These are phyloP conservation scores for Cadophora luteo-olivacea DNA, from an alignment of 2,329 filamentous ascomycete species.

Conservation along the genomic window DNA sequence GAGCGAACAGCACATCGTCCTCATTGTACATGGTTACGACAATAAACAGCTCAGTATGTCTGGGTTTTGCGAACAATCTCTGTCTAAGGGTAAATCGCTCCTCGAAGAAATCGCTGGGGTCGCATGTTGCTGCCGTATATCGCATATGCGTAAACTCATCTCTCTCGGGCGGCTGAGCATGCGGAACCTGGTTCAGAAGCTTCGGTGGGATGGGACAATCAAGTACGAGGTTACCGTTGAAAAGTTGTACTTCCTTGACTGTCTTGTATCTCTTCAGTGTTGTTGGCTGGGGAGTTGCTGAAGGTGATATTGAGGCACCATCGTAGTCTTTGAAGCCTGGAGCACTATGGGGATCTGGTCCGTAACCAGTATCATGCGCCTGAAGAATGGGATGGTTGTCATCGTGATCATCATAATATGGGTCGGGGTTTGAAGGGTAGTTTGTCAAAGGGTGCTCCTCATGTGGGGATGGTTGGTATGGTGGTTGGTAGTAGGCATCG, in stretches of 20 bases:
- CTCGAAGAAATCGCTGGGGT: constrained; percentile 85
- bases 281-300: constrained; percentile 58
- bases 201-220: constrained; percentile 94
- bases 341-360: constrained; percentile 60
- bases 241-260: constrained; percentile 96
- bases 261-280: constrained; percentile 93
- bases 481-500: constrained; percentile 83
- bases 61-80: constrained; percentile 87
- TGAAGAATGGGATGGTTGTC: constrained; percentile 81
- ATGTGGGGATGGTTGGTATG: constrained; percentile 69
- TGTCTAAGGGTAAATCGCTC: constrained; percentile 92
- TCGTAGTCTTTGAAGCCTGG: constrained; percentile 53
- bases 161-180: constrained; percentile 67
- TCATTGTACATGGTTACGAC: constrained; percentile 99
- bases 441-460: constrained; percentile 43
- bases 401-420: constrained; percentile 63
- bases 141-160: constrained; percentile 93
- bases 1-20: constrained; percentile 92
- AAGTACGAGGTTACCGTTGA: constrained; percentile 94
- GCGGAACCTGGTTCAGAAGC: constrained; percentile 65
- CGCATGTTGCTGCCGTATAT: constrained; percentile 93
- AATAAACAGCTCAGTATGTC: constrained; percentile 95
- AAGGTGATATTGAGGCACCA: constrained; percentile 48
- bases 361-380: constrained; percentile 53
- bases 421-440: constrained; percentile 34